Percentiles rank a stretch among this genome's conserved stretches.
Evolutionary conservation across 352 stramenopile species (phyloP).

Genomic region (Pythium guiyangense): DNA sequence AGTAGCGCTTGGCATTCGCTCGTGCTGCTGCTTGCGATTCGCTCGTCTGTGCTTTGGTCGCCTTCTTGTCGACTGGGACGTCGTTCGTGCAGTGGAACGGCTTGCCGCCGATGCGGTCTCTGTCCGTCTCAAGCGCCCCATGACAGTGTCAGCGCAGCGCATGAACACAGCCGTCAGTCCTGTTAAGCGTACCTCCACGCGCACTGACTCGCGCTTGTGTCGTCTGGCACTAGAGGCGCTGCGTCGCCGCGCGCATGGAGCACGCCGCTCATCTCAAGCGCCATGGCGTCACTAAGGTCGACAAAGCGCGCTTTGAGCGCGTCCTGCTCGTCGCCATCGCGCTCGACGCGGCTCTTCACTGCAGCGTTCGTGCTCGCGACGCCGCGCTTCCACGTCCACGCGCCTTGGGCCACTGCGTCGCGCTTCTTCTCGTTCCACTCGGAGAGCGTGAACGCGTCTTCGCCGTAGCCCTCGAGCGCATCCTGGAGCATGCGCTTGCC

Average conservation of each 20-base stretch:
- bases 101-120: slow-evolving; percentile 40
- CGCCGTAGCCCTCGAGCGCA: slow-evolving; percentile 44
- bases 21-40: background rate
- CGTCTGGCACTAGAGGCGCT: background rate
- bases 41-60: background rate
- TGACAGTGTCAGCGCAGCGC: background rate
- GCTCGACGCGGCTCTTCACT: slow-evolving; percentile 37
- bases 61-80: slow-evolving; percentile 10
- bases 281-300: slow-evolving; percentile 29
- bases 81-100: slow-evolving; percentile 50
- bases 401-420: slow-evolving; percentile 23
- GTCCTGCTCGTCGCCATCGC: slow-evolving; percentile 17
- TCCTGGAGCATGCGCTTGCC: slow-evolving; percentile 64
- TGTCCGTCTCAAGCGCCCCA: background rate
- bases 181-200: slow-evolving; percentile 24
- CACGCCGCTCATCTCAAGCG: slow-evolving; percentile 22
- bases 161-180: background rate
- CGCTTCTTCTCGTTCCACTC: slow-evolving; percentile 57
- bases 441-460: slow-evolving; percentile 39
- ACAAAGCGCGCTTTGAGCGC: slow-evolving; percentile 29
- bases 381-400: slow-evolving; percentile 42
- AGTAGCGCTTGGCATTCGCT: slow-evolving; percentile 14
- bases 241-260: background rate
- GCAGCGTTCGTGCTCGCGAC: slow-evolving; percentile 28
- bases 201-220: slow-evolving; percentile 12